phyloP scores from a whole-genome alignment of 108 stramenopile species.

The Schizochytrium sp. region DNA sequence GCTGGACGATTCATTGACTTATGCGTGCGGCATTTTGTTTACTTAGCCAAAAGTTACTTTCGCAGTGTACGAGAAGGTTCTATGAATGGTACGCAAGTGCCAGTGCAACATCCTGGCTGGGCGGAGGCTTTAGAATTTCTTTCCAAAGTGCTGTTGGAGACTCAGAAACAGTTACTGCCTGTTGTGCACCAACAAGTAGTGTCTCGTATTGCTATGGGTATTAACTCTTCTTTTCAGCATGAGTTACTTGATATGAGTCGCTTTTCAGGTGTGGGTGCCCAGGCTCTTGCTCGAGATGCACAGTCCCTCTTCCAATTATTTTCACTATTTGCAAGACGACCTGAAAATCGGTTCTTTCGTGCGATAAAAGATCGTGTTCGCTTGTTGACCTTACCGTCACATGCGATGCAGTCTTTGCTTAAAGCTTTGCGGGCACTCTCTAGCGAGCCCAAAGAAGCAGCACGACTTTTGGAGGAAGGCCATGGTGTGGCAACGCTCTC shows the following conservation, averaged over 20 bases:
- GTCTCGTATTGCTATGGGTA: neutral
- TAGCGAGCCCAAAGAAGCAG: constrained; percentile 4
- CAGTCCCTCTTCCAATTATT: neutral
- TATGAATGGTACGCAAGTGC: neutral
- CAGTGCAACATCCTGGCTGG: neutral
- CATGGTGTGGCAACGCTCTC: constrained; percentile 3
- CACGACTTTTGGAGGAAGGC: constrained; percentile 11
- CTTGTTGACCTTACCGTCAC: neutral
- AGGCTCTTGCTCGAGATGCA: constrained; percentile 15
- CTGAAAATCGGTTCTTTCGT: constrained; percentile 25
- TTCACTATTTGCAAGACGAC: constrained; percentile 21
- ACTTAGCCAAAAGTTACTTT: neutral
- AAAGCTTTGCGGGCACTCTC: neutral
- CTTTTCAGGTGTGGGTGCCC: neutral
- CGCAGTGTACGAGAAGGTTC: neutral
- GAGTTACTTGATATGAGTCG: neutral
- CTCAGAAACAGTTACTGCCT: neutral
- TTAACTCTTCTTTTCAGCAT: constrained; percentile 11
- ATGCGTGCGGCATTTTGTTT: neutral
- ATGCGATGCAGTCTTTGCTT: constrained; percentile 1
- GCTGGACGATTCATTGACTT: neutral
- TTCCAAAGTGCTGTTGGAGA: neutral
- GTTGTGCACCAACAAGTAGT: neutral
- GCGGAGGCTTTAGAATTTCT: neutral
- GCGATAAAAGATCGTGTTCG: constrained; percentile 15